Percentiles rank a stretch among this genome's conserved stretches.
phyloP scores from a whole-genome alignment of 768 basidiomycete species.

The Paxillus rubicundulus region DNA sequence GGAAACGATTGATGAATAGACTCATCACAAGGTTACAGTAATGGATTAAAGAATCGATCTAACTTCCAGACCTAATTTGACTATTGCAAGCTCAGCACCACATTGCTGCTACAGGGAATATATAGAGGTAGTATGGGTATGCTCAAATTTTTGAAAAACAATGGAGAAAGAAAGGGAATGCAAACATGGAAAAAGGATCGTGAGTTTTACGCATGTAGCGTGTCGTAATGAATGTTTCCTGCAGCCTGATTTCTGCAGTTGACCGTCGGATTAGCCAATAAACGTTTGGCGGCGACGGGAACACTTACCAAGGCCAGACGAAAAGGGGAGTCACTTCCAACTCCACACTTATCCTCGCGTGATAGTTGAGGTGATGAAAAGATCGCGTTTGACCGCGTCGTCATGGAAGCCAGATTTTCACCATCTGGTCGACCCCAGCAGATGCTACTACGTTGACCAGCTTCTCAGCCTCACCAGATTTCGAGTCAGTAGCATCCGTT shows the following conservation, averaged over 20 bases:
- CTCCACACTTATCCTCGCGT: slow-evolving; percentile 12
- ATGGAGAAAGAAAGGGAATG: slow-evolving; percentile 10
- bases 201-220: slow-evolving; percentile 21
- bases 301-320: slow-evolving; percentile 16
- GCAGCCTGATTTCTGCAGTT: slow-evolving; percentile 2
- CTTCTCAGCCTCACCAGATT: slow-evolving; percentile 46
- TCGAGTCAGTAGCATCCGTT: slow-evolving; percentile 31
- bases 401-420: slow-evolving; percentile 65
- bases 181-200: slow-evolving; percentile 29
- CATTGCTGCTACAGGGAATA: slow-evolving; percentile 15
- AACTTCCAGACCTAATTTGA: neutral
- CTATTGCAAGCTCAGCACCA: neutral
- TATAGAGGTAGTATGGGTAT: slow-evolving; percentile 36
- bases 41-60: neutral
- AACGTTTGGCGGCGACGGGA: neutral
- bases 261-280: slow-evolving; percentile 7
- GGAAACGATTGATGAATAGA: neutral
- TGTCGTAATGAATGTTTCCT: slow-evolving; percentile 27
- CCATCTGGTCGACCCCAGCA: slow-evolving; percentile 64
- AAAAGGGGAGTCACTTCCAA: slow-evolving; percentile 6
- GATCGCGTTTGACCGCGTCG: neutral
- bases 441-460: slow-evolving; percentile 68
- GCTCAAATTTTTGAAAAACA: slow-evolving; percentile 23
- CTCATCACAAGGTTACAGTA: neutral
- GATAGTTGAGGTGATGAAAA: neutral